Evolutionary conservation across 2,329 filamentous ascomycete species (phyloP).

Genomic region (Talaromyces albobiverticillius): DNA sequence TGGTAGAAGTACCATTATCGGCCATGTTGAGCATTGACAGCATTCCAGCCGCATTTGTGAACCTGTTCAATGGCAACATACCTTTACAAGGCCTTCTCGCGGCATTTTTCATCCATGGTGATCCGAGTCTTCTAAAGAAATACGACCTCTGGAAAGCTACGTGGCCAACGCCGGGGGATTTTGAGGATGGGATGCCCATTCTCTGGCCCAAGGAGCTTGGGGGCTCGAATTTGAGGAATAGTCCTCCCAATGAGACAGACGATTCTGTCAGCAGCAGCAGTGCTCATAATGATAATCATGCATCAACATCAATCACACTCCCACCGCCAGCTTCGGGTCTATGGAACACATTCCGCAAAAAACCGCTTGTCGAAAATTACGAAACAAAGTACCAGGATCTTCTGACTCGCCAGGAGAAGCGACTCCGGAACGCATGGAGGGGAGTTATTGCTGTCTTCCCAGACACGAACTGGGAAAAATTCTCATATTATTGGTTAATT

Average conservation of each 20-base stretch:
- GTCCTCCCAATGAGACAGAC: slow-evolving; percentile 22
- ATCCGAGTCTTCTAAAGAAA: slow-evolving; percentile 44
- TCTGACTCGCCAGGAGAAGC: slow-evolving; percentile 51
- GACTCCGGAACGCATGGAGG: slow-evolving; percentile 52
- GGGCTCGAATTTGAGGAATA: slow-evolving; percentile 34
- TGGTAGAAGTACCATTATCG: slow-evolving; percentile 64
- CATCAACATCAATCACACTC: slow-evolving; percentile 21
- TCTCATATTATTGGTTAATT: slow-evolving; percentile 59
- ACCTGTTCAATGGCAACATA: slow-evolving; percentile 49
- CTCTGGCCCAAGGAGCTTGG: slow-evolving; percentile 49
- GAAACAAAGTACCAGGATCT: slow-evolving; percentile 33
- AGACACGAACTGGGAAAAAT: slow-evolving; percentile 40
- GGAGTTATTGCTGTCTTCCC: slow-evolving; percentile 45
- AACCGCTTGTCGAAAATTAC: slow-evolving; percentile 32
- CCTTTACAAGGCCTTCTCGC: slow-evolving; percentile 71
- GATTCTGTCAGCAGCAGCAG: not conserved
- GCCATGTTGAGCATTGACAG: slow-evolving; percentile 64
- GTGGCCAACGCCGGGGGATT: slow-evolving; percentile 62
- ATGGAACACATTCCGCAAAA: slow-evolving; percentile 31
- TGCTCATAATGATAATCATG: too few relatives aligned
- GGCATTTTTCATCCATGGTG: slow-evolving; percentile 58
- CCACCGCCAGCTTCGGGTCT: slow-evolving; percentile 37
- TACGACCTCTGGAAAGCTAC: slow-evolving; percentile 62
- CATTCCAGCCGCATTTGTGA: slow-evolving; percentile 53
- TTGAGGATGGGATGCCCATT: slow-evolving; percentile 57